Conservation (phyloP, 345 rosid genomes). For the Triadica sebifera region DNA sequence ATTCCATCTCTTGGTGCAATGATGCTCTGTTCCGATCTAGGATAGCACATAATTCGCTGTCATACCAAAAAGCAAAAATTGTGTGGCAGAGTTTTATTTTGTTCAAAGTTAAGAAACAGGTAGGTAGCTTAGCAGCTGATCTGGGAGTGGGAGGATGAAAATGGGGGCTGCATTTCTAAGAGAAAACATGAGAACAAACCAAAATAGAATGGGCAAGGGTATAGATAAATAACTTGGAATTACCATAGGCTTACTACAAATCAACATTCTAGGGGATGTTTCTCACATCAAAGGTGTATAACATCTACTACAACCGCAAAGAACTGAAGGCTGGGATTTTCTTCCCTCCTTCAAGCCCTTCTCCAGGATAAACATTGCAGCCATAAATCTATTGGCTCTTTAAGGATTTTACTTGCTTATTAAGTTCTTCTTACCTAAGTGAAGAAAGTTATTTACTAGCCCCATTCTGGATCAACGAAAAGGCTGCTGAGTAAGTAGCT, state of each 20-base stretch:
- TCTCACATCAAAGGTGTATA: not conserved
- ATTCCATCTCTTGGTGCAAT: not conserved
- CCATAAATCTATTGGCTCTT: not conserved
- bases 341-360: not conserved
- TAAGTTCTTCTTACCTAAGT: not conserved
- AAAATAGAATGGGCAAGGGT: not conserved
- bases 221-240: not conserved
- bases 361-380: not conserved
- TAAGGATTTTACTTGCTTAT: not conserved
- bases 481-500: not conserved
- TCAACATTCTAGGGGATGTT: not conserved
- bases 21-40: not conserved
- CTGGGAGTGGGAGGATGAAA: not conserved
- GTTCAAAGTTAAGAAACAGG: not conserved
- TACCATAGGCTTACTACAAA: not conserved
- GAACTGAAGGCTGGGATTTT: not conserved
- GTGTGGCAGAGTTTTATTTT: not conserved
- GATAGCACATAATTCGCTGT: not conserved
- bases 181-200: not conserved
- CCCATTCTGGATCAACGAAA: not conserved
- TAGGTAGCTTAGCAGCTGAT: constrained; percentile 1
- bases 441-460: not conserved
- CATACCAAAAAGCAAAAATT: not conserved
- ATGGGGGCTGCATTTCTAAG: not conserved
- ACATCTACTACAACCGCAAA: not conserved